Evolutionary conservation across 2,329 filamentous ascomycete genomes (phyloP), one percentile per base, ranked within the genome.

Genomic region (Metarhizium humberi): DNA sequence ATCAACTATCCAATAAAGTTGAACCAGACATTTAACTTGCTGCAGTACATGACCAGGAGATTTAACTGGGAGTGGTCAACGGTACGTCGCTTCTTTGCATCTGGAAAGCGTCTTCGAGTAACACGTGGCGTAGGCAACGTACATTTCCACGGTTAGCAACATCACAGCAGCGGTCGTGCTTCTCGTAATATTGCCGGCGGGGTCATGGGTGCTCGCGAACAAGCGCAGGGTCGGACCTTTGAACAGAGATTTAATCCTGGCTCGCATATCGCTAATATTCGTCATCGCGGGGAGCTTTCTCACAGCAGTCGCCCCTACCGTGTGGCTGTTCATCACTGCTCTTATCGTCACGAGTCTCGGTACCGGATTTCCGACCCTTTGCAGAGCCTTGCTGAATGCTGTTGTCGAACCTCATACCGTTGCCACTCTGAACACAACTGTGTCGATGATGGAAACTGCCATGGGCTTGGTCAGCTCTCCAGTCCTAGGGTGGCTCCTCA

Each of bases 1-100:
- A 32, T 62, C n/a, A 63, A 56, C n/a, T 59, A 56, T 8, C 63
- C 67, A 0, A 57, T 73, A 16, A 62, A 63, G 1, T 63, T 73
- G 14, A 64, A 67, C 8, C 54, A 71, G 5, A 45, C 67, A 0
- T 64, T 68, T 29, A 69, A 70, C 25, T 56, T 80, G 6, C 60
- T 82, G 2, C 81, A 83, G 61, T 82, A 82, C 60, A 70, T 77
- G 54, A 76, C 75, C 1, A 76, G 74, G 50, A 71, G 78, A 6
- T 82, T 79, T 62, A 52, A 66, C 34, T 76, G 78, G 71, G 72
- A 71, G 7, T 77, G 76, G 74, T 72, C 70, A 45, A 68, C 67
- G 54, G 72, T 74, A 57, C 54, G 66, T 53, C 38, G 6, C 32
- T n/a, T 13, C 4, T 14, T 4, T 10, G 8, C 45, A 4, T 13